Evolutionary conservation across 441 rosid genomes (phyloP).

Genomic region (Melianthus villosus): DNA sequence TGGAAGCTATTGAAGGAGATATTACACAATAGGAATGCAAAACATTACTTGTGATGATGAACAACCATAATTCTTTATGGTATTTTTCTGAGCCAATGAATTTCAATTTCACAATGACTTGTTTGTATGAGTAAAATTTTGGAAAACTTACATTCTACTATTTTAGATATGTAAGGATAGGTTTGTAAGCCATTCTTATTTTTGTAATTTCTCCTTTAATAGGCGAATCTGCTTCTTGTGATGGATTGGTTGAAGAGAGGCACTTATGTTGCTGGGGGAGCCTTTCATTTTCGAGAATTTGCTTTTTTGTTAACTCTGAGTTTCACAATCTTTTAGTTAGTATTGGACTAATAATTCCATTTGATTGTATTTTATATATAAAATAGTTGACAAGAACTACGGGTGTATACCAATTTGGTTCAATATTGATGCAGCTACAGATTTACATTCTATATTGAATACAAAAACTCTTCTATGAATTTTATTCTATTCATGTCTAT

Average conservation of each 20-base stretch:
- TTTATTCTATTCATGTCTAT: no score
- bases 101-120: constrained; percentile 13
- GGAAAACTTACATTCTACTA: constrained; percentile 7
- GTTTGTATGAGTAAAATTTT: constrained; percentile 8
- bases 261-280: constrained; percentile 17
- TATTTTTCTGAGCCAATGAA: constrained; percentile 29
- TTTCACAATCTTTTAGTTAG: constrained; percentile 10
- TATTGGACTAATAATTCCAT: constrained; percentile 9
- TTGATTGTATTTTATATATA: constrained; percentile 9
- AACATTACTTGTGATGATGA: constrained; percentile 25
- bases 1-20: constrained; percentile 58
- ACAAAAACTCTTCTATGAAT: no score
- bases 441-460: no score
- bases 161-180: constrained; percentile 15
- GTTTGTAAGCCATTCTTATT: constrained; percentile 19
- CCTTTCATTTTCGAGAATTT: constrained; percentile 18
- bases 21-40: constrained; percentile 32
- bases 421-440: no score
- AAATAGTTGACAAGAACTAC: constrained; percentile 10
- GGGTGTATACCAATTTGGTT: no score
- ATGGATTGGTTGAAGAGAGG: constrained; percentile 31
- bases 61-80: constrained; percentile 36
- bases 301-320: constrained; percentile 13
- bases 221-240: constrained; percentile 38
- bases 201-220: constrained; percentile 27